Evolutionary conservation across 495 filamentous ascomycete genomes (phyloP).

Genomic region (Xylaria scruposa): DNA sequence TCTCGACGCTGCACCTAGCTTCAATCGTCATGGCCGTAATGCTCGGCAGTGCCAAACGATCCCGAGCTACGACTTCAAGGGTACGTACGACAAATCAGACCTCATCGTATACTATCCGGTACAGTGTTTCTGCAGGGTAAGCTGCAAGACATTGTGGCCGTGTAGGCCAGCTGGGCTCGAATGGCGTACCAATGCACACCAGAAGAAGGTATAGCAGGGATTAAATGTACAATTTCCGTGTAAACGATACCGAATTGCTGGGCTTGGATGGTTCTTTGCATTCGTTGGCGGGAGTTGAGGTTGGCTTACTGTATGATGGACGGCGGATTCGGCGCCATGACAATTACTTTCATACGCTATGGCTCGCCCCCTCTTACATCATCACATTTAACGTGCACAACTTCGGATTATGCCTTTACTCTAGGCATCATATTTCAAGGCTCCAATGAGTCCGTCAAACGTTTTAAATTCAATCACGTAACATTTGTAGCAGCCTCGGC

Average conservation of each 20-base stretch:
- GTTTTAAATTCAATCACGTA: not conserved
- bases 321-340: conserved; percentile 11
- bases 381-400: not conserved
- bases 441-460: not conserved
- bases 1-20: not conserved
- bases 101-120: not conserved
- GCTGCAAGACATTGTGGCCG: conserved; percentile 1
- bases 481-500: not conserved
- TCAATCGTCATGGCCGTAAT: not conserved
- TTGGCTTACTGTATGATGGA: conserved; percentile 19
- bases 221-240: not conserved
- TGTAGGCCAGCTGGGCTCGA: not conserved
- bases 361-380: not conserved
- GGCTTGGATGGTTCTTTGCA: not conserved
- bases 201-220: not conserved
- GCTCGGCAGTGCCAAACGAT: conserved; percentile 15
- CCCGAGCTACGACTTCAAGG: not conserved
- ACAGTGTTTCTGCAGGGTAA: conserved; percentile 10
- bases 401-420: not conserved
- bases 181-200: not conserved
- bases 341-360: conserved; percentile 14
- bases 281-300: not conserved
- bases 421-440: not conserved
- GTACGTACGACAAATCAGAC: conserved; percentile 4
- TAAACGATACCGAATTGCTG: conserved; percentile 14